A percentile compares a stretch with the other conserved stretches of the same genome.
phyloP scores from a whole-genome alignment of 108 stramenopile species.

The Skeletonema costatum region DNA sequence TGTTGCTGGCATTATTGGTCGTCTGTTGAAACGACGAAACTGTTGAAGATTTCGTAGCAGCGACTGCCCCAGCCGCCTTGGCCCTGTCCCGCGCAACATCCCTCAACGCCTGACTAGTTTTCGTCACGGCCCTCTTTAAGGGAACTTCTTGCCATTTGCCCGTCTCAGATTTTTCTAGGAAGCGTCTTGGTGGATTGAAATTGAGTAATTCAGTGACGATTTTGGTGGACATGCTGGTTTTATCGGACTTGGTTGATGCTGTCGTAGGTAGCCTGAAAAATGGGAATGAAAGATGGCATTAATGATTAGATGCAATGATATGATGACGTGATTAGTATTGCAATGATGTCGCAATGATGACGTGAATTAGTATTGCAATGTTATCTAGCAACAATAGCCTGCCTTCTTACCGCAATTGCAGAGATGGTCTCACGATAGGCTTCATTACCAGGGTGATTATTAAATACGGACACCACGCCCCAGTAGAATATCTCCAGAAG shows the following conservation, averaged over 20 bases:
- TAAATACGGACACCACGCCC: conserved; percentile 72
- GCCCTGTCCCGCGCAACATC: not conserved
- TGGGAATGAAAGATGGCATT: too few species aligned
- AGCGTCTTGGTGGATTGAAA: not conserved
- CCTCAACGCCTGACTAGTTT: not conserved
- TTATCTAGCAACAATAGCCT: too few species aligned
- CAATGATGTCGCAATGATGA: not conserved
- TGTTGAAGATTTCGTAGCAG: too few species aligned
- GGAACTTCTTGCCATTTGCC: not conserved
- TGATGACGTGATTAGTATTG: not conserved
- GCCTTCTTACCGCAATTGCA: conserved; percentile 17
- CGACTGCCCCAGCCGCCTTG: not conserved
- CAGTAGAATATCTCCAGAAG: not conserved
- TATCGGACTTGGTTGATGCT: not conserved
- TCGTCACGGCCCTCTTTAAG: not conserved
- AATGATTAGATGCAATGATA: not conserved
- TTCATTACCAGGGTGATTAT: conserved; percentile 76
- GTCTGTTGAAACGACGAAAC: too few species aligned
- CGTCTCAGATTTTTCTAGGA: not conserved
- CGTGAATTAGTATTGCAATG: too few species aligned
- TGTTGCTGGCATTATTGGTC: too few species aligned
- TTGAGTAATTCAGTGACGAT: not conserved
- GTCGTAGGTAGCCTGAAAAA: not conserved
- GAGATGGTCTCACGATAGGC: conserved; percentile 59
- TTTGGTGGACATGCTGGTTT: not conserved